Evolutionary conservation across 2,329 filamentous ascomycete species (phyloP), one percentile per base, ranked within the genome.

Genomic region (Davidsoniella virescens): DNA sequence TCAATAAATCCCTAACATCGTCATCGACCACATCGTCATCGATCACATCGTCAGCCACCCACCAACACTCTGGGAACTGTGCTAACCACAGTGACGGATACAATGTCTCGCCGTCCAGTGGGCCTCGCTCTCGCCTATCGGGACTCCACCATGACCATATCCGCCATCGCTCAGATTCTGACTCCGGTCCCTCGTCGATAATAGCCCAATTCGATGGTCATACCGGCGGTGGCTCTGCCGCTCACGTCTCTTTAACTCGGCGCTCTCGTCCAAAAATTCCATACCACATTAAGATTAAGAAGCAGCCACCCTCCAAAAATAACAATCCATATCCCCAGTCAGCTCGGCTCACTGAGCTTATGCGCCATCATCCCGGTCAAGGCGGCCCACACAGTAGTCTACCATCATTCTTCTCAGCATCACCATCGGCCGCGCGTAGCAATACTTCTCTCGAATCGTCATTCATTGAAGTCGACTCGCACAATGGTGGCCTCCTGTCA

Each of bases 241-340:
- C 29, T n/a, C 20, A 16, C 41, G 33, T 42, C 44, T 29, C 26
- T 26, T 37, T 42, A 29, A 26, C 20, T 18, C 39, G 17, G 25
- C 44, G 39, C 23, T 26, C 38, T 10, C 54, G 18, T 25, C 52
- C 52, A 9, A 54, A 52, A 42, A 46, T 52, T 10, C 36, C 43
- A 16, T 46, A 54, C 44, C 50, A 53, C 25, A 52, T 55, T 23
- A 52, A 53, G 18, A 51, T 54, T 18, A 50, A 53, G 26, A 54
- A 55, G 41, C 39, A 82, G 65, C 72, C 70, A 44, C 62, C 67
- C 16, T 68, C 70, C 47, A 78, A 79, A 60, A 81, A 82, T 64
- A 94, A 94, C 70, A 90, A 90, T 61, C 88, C 88, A n/a, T 95
- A 95, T 61, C 85, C 85, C 7, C 75, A 90, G 58, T 93, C 87